Base-by-base conservation (phyloP, 176 grass and related monocot species). In the Hsuehochloa calcarea region DNA sequence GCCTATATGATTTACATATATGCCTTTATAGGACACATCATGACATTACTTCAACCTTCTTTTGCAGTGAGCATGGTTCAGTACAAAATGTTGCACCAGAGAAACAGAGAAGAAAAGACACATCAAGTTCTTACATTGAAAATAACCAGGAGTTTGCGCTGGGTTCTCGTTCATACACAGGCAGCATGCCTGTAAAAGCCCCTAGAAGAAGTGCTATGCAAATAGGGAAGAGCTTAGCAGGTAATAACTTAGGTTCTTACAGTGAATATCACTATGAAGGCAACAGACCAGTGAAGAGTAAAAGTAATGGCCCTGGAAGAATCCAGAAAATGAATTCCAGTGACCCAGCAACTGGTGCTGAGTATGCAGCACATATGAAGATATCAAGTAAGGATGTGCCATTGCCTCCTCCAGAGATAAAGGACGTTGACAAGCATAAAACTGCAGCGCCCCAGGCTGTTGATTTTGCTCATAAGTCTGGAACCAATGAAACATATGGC, bases 81-180 rank as follows among this genome's bases (percentile, higher is more conserved):
- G 68, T 80, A 75, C 88, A 87, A 83, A 66, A 79, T 66, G 74
- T 68, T 37, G 87, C 31, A 79, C 88, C 85, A 76, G 92, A 82
- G 83, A 95, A 90, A 90, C 85, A 85, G 63, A 95, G 88, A 92
- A 86, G 90, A 85, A 95, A 81, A 85, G 88, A 95, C 25, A 64
- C 82, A 68, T 80, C 82, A 77, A 87, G 45, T 58, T 65, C 90
- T 74, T 72, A 72, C 43, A 72, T 47, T 47, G 85, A 90, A 77
- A 73, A 90, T 46, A 81, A 82, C 61, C 62, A 43, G 52, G 84
- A 56, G 13, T 40, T 85, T 82, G 72, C 68, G 82, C 29, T 10
- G 22, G 55, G 22, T 58, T 58, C 22, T 58, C 8, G 8, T 23
- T 58, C 55, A 23, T 58, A 10, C 22, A 58, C 22, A 37, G 50